Evolutionary conservation across 345 rosid genomes (phyloP).

Genomic region (Linum usitatissimum): DNA sequence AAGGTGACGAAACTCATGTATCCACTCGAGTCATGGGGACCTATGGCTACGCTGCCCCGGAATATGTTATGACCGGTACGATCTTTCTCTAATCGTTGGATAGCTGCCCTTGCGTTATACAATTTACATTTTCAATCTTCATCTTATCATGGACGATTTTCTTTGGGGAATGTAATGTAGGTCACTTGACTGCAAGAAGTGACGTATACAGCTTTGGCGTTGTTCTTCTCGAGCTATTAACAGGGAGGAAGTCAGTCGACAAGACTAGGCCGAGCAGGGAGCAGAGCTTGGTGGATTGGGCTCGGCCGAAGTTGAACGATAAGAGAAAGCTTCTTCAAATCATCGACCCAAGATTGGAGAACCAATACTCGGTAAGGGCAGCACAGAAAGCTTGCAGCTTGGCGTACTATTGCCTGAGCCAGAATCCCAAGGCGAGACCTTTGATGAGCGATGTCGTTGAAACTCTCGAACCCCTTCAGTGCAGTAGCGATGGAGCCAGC

Average conservation of each 20-base stretch:
- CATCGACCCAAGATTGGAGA: conserved; percentile 81
- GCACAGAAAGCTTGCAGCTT: conserved; percentile 94
- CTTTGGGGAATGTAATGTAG: conserved; percentile 30
- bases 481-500: conserved; percentile 31
- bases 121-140: background rate
- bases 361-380: conserved; percentile 81
- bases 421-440: conserved; percentile 95
- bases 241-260: conserved; percentile 89
- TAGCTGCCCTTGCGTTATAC: background rate
- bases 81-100: background rate
- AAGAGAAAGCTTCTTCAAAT: conserved; percentile 79
- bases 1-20: conserved; percentile 93
- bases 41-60: conserved; percentile 96
- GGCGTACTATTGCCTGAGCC: conserved; percentile 90
- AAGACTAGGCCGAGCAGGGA: conserved; percentile 91
- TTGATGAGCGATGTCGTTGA: conserved; percentile 94
- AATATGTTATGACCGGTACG: conserved; percentile 95
- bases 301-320: conserved; percentile 85
- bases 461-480: conserved; percentile 84
- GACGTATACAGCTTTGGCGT: conserved; percentile 97
- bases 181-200: conserved; percentile 92
- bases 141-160: background rate
- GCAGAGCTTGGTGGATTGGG: conserved; percentile 97
- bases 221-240: conserved; percentile 82
- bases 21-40: conserved; percentile 98